A percentile compares a stretch with the other conserved stretches of the same genome.
Conservation (phyloP, 495 filamentous ascomycete genomes). For the Lophium mytilinum region DNA sequence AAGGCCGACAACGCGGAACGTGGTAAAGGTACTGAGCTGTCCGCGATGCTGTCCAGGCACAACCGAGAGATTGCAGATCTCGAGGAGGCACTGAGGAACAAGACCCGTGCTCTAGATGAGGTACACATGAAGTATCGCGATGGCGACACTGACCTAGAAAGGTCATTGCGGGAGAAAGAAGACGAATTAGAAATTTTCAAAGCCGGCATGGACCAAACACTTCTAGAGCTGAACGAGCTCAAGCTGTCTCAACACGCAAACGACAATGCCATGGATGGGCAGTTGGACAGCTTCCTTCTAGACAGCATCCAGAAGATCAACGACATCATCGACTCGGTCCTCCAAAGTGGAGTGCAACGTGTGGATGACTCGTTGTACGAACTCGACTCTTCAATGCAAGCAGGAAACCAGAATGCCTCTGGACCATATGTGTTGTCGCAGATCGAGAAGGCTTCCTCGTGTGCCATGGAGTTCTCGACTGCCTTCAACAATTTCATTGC, state of each 20-base stretch:
- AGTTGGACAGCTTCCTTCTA: constrained; percentile 80
- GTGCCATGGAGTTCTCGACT: constrained; percentile 91
- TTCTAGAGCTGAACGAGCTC: constrained; percentile 84
- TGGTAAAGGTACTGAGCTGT: constrained; percentile 87
- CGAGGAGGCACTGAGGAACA: constrained; percentile 83
- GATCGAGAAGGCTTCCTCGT: constrained; percentile 92
- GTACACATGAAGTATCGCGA: constrained; percentile 66
- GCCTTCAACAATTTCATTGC: constrained; percentile 97
- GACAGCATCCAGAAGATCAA: constrained; percentile 86
- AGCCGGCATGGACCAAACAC: constrained; percentile 89
- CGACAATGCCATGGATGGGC: constrained; percentile 76
- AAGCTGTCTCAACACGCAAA: constrained; percentile 56
- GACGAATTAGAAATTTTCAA: constrained; percentile 96
- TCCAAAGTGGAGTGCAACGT: constrained; percentile 86
- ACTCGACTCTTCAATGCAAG: constrained; percentile 94
- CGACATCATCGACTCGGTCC: constrained; percentile 94
- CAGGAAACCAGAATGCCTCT: constrained; percentile 95
- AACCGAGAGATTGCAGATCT: constrained; percentile 95
- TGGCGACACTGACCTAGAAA: constrained; percentile 75
- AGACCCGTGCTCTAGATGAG: constrained; percentile 83
- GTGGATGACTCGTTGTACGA: constrained; percentile 97
- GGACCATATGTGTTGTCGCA: constrained; percentile 94
- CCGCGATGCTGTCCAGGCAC: constrained; percentile 86
- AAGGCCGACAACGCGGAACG: constrained; percentile 89
- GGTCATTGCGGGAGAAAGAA: constrained; percentile 80